Evolutionary conservation across 495 filamentous ascomycete genomes (phyloP), one percentile per base, ranked within the genome.

Genomic region (Delitschia confertaspora): DNA sequence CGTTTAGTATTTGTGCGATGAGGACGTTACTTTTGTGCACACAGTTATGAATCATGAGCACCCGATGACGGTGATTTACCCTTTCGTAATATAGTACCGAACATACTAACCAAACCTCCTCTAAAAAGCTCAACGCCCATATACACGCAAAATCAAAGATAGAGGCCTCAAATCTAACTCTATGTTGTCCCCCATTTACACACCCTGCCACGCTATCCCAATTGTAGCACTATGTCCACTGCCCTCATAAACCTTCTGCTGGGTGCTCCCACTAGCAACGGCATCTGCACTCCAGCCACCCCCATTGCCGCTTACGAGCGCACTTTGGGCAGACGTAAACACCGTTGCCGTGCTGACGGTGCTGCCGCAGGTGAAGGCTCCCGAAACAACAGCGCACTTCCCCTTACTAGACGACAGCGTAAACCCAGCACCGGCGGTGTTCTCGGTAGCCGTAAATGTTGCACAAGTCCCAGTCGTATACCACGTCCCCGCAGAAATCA

Each of bases 401-500:
- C 62, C 62, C 45, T 60, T 62, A n/a, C 48, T 51, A 14, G 56
- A 57, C 4, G 33, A 32, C 4, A 65, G 49, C n/a, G 58, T 59
- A 43, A 63, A 63, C 8, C 53, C 48, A 2, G 33, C 38, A 1
- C 49, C 53, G 21, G 43, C 33, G 2, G 34, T 14, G 18, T 16
- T 14, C 8, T 20, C 19, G n/a, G 53, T 30, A 14, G 74, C 69
- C 3, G 69, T 76, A 62, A 78, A 84, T 6, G 75, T 80, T 4
- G 82, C 82, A 56, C 81, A 85, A 1, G 80, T 81, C 0, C 82
- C 82, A 10, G 67, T 69, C 0, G 68, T 66, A 54, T 77, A 87
- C 82, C 82, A 87, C 2, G 69, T 74, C 8, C 82, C 82, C 6
- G 59, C 64, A 51, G 76, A 76, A 61, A 85, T 85, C 46, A 87